Base-by-base conservation (phyloP, 208 protist genomes). In the Acanthamoeba rhysodes region DNA sequence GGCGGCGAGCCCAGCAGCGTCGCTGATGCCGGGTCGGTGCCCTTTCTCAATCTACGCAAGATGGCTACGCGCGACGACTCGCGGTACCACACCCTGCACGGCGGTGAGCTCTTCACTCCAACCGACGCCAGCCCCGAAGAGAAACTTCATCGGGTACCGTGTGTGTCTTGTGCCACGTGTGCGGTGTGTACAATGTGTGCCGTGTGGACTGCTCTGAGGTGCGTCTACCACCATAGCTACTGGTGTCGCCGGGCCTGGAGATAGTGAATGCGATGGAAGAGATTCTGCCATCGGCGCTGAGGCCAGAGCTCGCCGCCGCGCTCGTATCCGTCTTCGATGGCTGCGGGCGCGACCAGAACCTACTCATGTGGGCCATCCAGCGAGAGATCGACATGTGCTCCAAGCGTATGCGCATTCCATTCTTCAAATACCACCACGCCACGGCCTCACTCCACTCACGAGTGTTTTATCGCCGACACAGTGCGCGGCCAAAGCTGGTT, bases 341-440 rank as follows among this genome's bases (percentile, higher is more conserved):
- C 64, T 66, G 59, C 27, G 85, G 85, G 20, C 55, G 64, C 6
- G 85, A 92, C 59, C 85, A 92, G 12, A 74, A 66, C 45, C 37
- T 92, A 0, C 85, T 92, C 34, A 92, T 74, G 59, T 92, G 85
- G 85, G 48, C 85, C 55, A 74, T 92, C 27, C 85, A 92, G 45
- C 74, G 66, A 57, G 85, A 92, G 64, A 92, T 92, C 34, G 64
- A 92, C 29, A 55, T 92, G 22, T 92, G 55, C 85, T 57, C 27
- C 59, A 45, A 72, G 41, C 32, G 85, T 92, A 53, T 32, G 32
- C 22, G 16, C 22, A 0, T 20, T 68, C 27, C 27, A 68, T n/a
- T 68, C 27, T 0, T 29, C 18, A 12, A 7, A 68, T 68, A 68
- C 27, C 7, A 7, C 45, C 45, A 48, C 45, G 45, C 7, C 45